phyloP scores from a whole-genome alignment of 2,329 filamentous ascomycete genomes.

The Trichophyton simii region DNA sequence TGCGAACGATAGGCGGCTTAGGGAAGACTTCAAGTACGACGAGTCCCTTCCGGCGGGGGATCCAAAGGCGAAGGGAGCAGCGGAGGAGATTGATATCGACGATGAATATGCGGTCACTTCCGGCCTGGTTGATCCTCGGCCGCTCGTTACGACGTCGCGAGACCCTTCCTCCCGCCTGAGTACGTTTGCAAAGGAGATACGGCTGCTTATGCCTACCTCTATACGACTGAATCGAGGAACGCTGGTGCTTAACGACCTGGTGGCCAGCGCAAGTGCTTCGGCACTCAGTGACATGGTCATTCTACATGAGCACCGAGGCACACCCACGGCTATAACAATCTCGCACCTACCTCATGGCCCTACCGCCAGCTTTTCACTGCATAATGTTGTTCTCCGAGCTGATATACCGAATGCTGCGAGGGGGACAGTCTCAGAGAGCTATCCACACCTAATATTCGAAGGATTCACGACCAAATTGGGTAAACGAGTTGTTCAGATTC shows the following conservation, averaged over 20 bases:
- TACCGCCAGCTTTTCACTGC: conserved; percentile 73
- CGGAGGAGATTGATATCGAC: conserved; percentile 67
- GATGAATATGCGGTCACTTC: conserved; percentile 86
- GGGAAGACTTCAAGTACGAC: conserved; percentile 87
- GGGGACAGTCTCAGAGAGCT: conserved; percentile 82
- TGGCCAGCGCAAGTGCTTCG: conserved; percentile 65
- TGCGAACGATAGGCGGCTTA: conserved; percentile 71
- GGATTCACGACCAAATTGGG: conserved; percentile 76
- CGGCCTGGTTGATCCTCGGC: conserved; percentile 79
- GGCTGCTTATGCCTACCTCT: conserved; percentile 68
- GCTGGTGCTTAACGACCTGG: conserved; percentile 71
- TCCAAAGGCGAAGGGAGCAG: conserved; percentile 61
- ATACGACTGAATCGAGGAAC: conserved; percentile 89
- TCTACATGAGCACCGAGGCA: conserved; percentile 84
- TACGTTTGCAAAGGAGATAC: conserved; percentile 88
- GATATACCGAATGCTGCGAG: conserved; percentile 81
- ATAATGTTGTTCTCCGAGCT: conserved; percentile 83
- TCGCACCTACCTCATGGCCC: conserved; percentile 82
- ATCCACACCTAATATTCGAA: conserved; percentile 91
- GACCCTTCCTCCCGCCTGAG: conserved; percentile 72
- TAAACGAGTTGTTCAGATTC: conserved; percentile 68
- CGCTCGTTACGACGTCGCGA: conserved; percentile 81
- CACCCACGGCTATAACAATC: conserved; percentile 76
- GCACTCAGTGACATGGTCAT: conserved; percentile 76
- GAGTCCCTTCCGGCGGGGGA: conserved; percentile 59